Evolutionary conservation across 1,139 yeast genomes (phyloP), one percentile per base, ranked within the genome.

Genomic region (Pichia sp.): DNA sequence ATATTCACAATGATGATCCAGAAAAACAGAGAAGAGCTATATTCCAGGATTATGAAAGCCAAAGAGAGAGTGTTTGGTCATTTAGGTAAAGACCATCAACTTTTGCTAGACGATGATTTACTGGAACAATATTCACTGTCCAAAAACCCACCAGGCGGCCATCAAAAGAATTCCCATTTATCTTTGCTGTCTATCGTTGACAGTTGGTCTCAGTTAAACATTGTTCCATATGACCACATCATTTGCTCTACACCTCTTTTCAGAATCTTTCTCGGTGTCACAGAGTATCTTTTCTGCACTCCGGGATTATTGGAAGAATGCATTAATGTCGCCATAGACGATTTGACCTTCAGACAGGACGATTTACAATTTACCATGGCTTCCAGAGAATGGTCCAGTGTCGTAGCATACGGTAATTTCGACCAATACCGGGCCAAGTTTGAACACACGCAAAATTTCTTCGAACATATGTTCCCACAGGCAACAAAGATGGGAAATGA

Each of bases 241-340:
- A 90, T 92, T 52, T 92, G 98, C 61, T 87, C 97, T 1, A 92
- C 98, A 0, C 98, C 98, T 36, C 58, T 83, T 34, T 92, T 90
- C 62, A 73, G 98, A 59, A 87, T 92, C 39, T 87, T 94, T 65
- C 71, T 92, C 42, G 98, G 97, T 37, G 97, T 92, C 27, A 80
- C 95, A 0, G 97, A 92, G 60, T 90, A 87, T 60, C 67, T 92
- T 33, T 92, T 92, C 61, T 81, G 95, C 57, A 79, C 90, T 0
- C 92, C 94, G 0, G 85, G 83, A 0, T 65, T 90, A 37, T 65
- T 92, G 37, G 96, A 88, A 45, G 81, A 79, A 51, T 83, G 95
- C 51, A 74, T 92, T 23, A 75, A 75, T 9, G 94, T 84, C 47
- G 84, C 95, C 1, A 68, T 82, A 6, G 61, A 66, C 34, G 84